Evolutionary conservation across 257 asterid species (phyloP), one percentile per base, ranked within the genome.

Genomic region (Penstemon eatonii): DNA sequence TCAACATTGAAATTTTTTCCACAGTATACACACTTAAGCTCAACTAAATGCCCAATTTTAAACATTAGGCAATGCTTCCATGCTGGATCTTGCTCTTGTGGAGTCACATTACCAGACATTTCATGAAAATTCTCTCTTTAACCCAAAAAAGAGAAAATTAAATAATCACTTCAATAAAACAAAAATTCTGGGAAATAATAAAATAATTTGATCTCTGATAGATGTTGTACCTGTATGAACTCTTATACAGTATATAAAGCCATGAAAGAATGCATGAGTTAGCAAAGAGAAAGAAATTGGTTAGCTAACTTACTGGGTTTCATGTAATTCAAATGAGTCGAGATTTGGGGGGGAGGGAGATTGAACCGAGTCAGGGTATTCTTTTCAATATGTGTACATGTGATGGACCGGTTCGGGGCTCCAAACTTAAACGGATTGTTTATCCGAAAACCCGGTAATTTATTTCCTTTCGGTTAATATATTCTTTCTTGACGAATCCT

Each of bases 1-100:
- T 97, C 97, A 60, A 97, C 99, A 74, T 93, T 93, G 69, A 93
- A 93, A 41, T 88, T 64, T 69, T 93, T 93, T 50, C 94, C 96
- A 73, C 99, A 94, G 76, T 91, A 94, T 39, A 87, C 60, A 76
- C 96, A 91, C 81, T 91, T 91, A 6, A 94, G 94, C 65, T 91
- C 96, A 49, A 87, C 87, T 78, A 75, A 87, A 42, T 86, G 89
- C 3, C 96, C 99, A 83, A 72, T 88, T 78, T 87, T 91, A 44
- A 76, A 89, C 99, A 94, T 89, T 72, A 91, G 85, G 69, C 97
- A 91, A 73, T 94, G 99, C 71, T 87, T 89, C 99, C 99, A 94
- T 8, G 99, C 97, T 2, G 99, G 99, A 56, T 94, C 99, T 65
- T 90, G 97, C 79, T 94, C 91, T 63, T 87, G 96, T 11, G 97